phyloP scores from a whole-genome alignment of 73 alveolate genomes.

The Symbiodinium pilosum region DNA sequence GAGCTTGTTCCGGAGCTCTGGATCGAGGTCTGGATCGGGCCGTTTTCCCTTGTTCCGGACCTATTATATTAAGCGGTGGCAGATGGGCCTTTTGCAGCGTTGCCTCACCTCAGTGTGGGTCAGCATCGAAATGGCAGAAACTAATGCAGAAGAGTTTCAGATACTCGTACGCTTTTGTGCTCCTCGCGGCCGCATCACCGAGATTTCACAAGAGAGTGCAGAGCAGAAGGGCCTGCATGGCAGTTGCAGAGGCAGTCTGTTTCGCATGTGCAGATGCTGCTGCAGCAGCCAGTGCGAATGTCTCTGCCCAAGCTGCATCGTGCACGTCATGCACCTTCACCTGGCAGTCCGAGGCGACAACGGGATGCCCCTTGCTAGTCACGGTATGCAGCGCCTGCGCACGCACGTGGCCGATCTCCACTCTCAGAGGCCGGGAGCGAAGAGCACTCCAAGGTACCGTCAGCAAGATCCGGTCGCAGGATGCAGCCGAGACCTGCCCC shows the following conservation, averaged over 20 bases:
- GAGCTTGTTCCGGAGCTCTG: too few species aligned
- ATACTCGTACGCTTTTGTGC: neutral
- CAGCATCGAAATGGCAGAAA: neutral
- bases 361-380: too few species aligned
- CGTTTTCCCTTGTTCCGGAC: too few species aligned
- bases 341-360: too few species aligned
- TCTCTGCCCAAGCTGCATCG: slow-evolving; percentile 13
- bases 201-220: neutral
- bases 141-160: neutral
- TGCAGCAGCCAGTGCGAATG: neutral
- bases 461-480: slow-evolving; percentile 33
- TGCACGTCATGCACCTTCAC: neutral
- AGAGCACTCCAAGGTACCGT: slow-evolving; percentile 61
- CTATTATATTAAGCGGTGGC: too few species aligned
- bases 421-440: slow-evolving; percentile 48
- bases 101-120: neutral
- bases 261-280: neutral
- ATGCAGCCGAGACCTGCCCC: slow-evolving; percentile 10
- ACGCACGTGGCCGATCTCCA: slow-evolving; percentile 36
- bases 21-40: too few species aligned
- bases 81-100: too few species aligned
- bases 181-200: neutral
- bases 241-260: neutral
- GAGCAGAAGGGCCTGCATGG: neutral
- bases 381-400: slow-evolving; percentile 14